Base-by-base conservation (phyloP, 768 basidiomycete species). In the Tylopilus sp. region DNA sequence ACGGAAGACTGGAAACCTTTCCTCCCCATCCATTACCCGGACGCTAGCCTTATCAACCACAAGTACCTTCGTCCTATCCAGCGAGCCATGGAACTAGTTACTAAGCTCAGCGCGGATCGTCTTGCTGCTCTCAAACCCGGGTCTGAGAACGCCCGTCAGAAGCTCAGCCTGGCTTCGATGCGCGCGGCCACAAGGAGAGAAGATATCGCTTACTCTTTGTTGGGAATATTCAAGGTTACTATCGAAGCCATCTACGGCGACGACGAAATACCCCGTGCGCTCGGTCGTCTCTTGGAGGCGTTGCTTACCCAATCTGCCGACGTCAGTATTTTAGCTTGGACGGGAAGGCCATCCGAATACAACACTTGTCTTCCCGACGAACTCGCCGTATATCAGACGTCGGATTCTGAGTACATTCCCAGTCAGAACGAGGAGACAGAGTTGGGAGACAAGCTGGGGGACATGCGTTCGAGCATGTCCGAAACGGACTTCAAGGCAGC, bases 151-250 rank as follows among this genome's bases (percentile, higher is more conserved):
- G 46, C 37, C 1, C 56, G 58, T 16, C 38, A 65, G 43, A 65
- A 57, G 48, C 59, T 69, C 16, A 49, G 41, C 13, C 50, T 63
- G 33, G 67, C 66, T 25, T 63, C 67, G 6, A 40, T 1, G 2
- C 55, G 67, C 6, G 26, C n/a, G 3, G 59, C 68, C 12, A 61
- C 57, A 4, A 42, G 24, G 43, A 47, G 21, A 19, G 68, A 69
- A 29, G 67, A 69, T 24, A 28, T 46, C 1, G 63, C 65, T 11
- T 68, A 69, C 30, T 67, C 59, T 0, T 41, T 68, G 40, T 43
- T 69, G 3, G 65, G 63, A 24, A 54, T 67, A 7, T 57, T 68
- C 36, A 43, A 54, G 38, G 37, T 57, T 24, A 53, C 38, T 6
- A 45, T 67, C 6, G 49, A 53, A 19, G 28, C 63, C 10, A 44